Evolutionary conservation across 495 filamentous ascomycete genomes (phyloP).

Genomic region (Tuber brumale): DNA sequence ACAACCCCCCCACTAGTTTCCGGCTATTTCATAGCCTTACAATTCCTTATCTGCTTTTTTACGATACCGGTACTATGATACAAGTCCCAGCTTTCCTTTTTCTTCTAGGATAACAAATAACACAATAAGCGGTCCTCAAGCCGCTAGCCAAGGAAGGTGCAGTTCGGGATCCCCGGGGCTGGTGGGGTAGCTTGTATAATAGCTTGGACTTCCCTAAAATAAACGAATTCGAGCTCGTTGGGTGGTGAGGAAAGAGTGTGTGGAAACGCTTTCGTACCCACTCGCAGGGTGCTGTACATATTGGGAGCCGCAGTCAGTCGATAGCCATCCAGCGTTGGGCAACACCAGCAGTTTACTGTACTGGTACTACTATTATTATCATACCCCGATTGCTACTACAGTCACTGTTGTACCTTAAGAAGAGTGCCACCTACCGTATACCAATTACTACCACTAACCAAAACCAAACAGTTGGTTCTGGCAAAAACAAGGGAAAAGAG

Average conservation of each 20-base stretch:
- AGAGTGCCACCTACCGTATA: not conserved
- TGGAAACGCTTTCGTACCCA: not conserved
- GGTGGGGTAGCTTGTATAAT: not conserved
- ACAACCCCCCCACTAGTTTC: not conserved
- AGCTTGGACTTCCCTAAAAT: not conserved
- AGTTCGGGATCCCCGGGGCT: not conserved
- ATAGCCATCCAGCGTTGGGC: not conserved
- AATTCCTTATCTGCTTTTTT: not conserved
- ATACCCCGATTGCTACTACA: not conserved
- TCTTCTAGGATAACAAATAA: not conserved
- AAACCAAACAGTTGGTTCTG: not conserved
- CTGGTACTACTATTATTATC: not conserved
- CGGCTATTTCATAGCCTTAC: not conserved
- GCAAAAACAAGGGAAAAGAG: constrained; percentile 26
- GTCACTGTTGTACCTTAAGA: not conserved
- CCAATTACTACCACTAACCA: not conserved
- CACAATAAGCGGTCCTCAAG: not conserved
- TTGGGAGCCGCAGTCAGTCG: not conserved
- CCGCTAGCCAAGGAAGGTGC: not conserved
- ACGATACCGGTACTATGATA: not conserved
- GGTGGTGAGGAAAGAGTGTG: not conserved
- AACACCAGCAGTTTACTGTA: not conserved
- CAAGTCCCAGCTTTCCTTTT: not conserved
- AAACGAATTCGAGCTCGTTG: not conserved
- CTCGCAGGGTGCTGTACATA: not conserved